These are phyloP conservation scores for Penicillium psychrosexuale DNA, from an alignment of 2,329 filamentous ascomycete species.

Conservation along the genomic window DNA sequence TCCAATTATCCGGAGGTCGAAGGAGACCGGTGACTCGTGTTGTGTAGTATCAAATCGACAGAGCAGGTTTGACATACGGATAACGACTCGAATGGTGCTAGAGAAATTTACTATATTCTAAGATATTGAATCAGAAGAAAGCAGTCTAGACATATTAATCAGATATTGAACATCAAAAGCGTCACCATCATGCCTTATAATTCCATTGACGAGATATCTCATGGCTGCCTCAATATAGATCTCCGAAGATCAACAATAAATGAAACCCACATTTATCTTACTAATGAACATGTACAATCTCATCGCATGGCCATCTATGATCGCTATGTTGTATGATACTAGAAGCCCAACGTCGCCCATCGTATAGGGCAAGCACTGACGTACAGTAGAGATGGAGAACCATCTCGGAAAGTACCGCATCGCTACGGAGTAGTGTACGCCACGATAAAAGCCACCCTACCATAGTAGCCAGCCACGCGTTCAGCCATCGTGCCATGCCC, in stretches of 20 bases:
- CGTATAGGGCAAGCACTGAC: neutral
- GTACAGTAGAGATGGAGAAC: neutral
- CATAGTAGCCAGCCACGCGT: conserved; percentile 2
- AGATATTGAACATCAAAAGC: neutral
- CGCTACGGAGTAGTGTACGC: neutral
- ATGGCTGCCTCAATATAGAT: neutral
- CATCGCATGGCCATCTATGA: neutral
- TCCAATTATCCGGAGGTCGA: neutral
- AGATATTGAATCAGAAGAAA: neutral
- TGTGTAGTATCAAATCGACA: neutral
- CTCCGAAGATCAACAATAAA: neutral
- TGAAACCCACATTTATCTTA: neutral
- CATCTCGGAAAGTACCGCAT: neutral
- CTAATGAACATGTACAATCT: neutral
- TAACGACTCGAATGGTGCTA: neutral
- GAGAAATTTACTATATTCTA: neutral
- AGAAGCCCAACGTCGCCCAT: neutral
- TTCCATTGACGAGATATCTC: neutral
- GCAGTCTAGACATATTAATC: neutral
- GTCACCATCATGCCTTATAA: neutral
- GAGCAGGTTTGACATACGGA: neutral
- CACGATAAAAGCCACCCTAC: neutral
- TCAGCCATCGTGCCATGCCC: neutral
- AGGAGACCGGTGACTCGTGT: neutral
- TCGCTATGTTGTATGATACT: neutral